phyloP scores from a whole-genome alignment of 139 green algal genomes.

The Micromonas pusilla region DNA sequence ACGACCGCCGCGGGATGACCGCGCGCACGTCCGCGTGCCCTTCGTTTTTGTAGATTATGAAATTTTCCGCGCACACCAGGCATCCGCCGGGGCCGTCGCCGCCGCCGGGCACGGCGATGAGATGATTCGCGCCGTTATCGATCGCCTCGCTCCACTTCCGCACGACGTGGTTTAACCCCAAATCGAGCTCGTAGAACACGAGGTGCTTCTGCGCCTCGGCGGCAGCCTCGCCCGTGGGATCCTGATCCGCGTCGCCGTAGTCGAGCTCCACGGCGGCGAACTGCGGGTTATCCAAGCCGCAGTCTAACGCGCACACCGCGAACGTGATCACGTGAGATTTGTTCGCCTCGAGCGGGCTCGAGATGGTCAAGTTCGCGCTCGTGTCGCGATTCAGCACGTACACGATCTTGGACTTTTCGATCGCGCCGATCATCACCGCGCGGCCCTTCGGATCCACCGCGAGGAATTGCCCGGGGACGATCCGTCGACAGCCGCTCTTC shows the following conservation, averaged over 20 bases:
- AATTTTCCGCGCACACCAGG: slow-evolving; percentile 95
- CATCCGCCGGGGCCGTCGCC: slow-evolving; percentile 80
- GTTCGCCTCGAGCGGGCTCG: slow-evolving; percentile 91
- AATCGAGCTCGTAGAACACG: slow-evolving; percentile 94
- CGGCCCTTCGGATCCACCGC: slow-evolving; percentile 87
- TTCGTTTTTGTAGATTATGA: slow-evolving; percentile 89
- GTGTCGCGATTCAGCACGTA: slow-evolving; percentile 97
- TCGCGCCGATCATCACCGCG: slow-evolving; percentile 83
- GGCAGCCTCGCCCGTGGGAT: slow-evolving; percentile 33
- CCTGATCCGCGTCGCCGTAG: slow-evolving; percentile 83
- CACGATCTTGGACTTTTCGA: slow-evolving; percentile 98
- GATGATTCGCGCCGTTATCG: slow-evolving; percentile 93
- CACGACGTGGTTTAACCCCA: slow-evolving; percentile 96
- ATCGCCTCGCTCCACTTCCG: slow-evolving; percentile 81
- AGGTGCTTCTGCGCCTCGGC: slow-evolving; percentile 90
- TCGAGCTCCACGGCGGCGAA: slow-evolving; percentile 98
- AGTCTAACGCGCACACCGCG: slow-evolving; percentile 77
- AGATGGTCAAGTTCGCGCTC: slow-evolving; percentile 91
- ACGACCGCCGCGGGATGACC: slow-evolving; percentile 80
- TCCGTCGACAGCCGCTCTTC: slow-evolving; percentile 81
- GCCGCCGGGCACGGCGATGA: slow-evolving; percentile 87
- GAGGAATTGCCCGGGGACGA: slow-evolving; percentile 91
- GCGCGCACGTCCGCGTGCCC: slow-evolving; percentile 62
- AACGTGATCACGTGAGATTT: slow-evolving; percentile 84
- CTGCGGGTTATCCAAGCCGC: slow-evolving; percentile 96